Base-by-base conservation (phyloP, 805 yeast species). In the Debaryomyces hansenii region DNA sequence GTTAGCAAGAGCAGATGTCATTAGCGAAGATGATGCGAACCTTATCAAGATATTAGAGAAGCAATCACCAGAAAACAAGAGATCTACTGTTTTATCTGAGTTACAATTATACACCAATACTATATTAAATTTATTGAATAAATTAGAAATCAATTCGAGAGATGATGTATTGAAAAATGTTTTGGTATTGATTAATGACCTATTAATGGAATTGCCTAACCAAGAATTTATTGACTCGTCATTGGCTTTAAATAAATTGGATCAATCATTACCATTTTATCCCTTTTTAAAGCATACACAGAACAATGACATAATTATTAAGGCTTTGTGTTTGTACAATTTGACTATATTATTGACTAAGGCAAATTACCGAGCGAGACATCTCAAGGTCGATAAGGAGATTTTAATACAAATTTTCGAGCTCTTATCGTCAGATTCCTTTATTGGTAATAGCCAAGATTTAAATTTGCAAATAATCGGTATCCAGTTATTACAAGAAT, bases 161-260 rank as follows among this genome's bases (percentile, higher is more conserved):
- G 85, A 79, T 56, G 91, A 85, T 47, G 83, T 85, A 37, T 75
- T 82, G 52, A 83, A 85, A 62, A 83, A 80, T 60, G 70, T 83
- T 21, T 73, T 85, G 41, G 85, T 83, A 18, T 70, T 85, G 43
- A 65, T 83, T 41, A 79, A 81, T 50, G 92, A 85, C 54, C 71
- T 84, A 45, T 60, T 77, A 44, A 58, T 67, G 36, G 75, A 71
- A 14, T 57, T 69, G 32, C 68, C 71, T 4, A 54, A 59, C 3
- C 62, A 58, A 40, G 68, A 62, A 44, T 72, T 70, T 45, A 49
- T 61, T 21, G 62, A 64, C 31, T 59, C 78, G 20, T 67, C 84
- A 36, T 62, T 78, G 47, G 68, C 62, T 37, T 66, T 80, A 42
- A 59, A 75, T 12, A 52, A 58, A 10, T 58, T 76, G 28, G 80